Base-by-base conservation (phyloP, 345 rosid genomes). In the Erodium maritimum region DNA sequence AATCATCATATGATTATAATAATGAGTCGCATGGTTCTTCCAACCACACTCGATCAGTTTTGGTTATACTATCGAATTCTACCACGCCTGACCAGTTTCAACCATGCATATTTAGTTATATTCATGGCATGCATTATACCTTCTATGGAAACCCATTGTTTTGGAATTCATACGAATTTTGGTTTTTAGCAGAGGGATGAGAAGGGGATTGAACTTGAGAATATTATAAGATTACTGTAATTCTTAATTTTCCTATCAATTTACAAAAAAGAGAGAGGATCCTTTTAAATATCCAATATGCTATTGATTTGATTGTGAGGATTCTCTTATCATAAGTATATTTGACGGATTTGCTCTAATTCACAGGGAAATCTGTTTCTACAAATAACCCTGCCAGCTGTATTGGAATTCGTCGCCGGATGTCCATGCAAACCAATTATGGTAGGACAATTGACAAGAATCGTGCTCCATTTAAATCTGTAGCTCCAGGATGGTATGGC, bases 401-500 rank as follows among this genome's bases (percentile, higher is more conserved):
- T 48, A 56, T 57, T 66, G 68, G 55, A 65, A 19, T 52, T 52
- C 67, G 58, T 62, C 29, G 74, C 2, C 70, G 10, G 19, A 52
- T 68, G 60, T 56, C 71, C 19, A 53, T 61, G 29, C 73, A 70
- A 68, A 66, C 79, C 51, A 73, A 65, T 60, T 80, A 60, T 64
- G 73, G 69, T 22, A 73, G 70, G 71, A 73, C 46, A 62, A 45
- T 60, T 23, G 76, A 70, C 70, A 81, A 75, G 69, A 84, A 67
- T 71, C 81, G 55, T 61, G 68, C 64, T 18, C 69, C 69, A 25
- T 62, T 57, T 56, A 64, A 57, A 73, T 48, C 84, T 67, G 67
- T 77, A 51, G 62, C 57, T 61, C 69, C 70, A 61, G 76, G 80
- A 58, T 72, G 76, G 81, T 52, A 52, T 57, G 65, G 73, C 50